Percentiles rank a stretch among this genome's conserved stretches.
These are phyloP conservation scores for Neoboletus subvelutipes DNA, from an alignment of 768 basidiomycete genomes.

Conservation along the genomic window DNA sequence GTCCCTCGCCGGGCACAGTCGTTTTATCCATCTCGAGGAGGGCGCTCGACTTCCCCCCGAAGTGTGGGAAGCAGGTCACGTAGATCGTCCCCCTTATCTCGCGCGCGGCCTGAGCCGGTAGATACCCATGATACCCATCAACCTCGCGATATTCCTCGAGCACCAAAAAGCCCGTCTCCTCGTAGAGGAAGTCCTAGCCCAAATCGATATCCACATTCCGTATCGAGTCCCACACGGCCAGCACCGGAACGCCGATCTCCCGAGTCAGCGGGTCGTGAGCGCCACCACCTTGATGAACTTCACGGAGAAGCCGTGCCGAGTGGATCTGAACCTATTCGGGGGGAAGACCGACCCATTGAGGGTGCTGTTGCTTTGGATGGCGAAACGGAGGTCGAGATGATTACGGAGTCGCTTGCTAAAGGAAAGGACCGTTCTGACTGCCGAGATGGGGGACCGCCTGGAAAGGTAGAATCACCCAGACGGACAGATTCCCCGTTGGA, in stretches of 20 bases:
- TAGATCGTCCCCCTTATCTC: conserved; percentile 21
- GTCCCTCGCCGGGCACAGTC: conserved; percentile 17
- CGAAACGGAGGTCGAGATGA: conserved; percentile 9
- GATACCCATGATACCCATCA: conserved; percentile 6
- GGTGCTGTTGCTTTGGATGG: not conserved
- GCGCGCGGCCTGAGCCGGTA: conserved; percentile 11
- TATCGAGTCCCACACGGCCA: conserved; percentile 13
- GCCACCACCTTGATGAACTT: not conserved
- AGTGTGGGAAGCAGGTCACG: conserved; percentile 24
- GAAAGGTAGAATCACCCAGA: conserved; percentile 25
- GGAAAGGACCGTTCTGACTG: conserved; percentile 15
- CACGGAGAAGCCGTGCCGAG: not conserved
- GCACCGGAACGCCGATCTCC: conserved; percentile 3
- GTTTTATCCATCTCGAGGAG: conserved; percentile 14
- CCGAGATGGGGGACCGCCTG: conserved; percentile 19
- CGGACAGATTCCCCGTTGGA: conserved; percentile 20
- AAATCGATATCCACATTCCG: not conserved
- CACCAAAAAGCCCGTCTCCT: conserved; percentile 14
- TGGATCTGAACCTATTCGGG: conserved; percentile 1
- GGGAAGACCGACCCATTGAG: conserved; percentile 4
- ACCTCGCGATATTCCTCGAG: conserved; percentile 13
- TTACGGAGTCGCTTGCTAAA: conserved; percentile 7
- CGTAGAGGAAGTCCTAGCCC: conserved; percentile 17
- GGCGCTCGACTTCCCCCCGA: conserved; percentile 24
- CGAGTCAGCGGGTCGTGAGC: not conserved